phyloP scores from a whole-genome alignment of 2,329 filamentous ascomycete species.

The Sporothrix pseudoabietina region DNA sequence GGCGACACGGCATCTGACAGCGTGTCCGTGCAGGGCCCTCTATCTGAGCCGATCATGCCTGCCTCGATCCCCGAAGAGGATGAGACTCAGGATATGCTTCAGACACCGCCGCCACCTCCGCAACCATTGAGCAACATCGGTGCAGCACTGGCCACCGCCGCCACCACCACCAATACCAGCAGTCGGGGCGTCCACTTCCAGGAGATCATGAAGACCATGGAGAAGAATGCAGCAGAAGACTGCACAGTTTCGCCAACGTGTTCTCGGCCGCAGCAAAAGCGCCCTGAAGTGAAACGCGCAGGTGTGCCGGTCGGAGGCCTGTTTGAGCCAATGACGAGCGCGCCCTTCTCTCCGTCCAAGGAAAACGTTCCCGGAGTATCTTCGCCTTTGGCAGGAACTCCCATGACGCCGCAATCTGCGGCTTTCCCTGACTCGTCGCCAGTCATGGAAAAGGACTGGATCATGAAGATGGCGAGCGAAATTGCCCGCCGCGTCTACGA shows the following conservation, averaged over 20 bases:
- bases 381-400: slow-evolving; percentile 24
- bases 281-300: slow-evolving; percentile 27
- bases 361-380: slow-evolving; percentile 2
- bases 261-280: slow-evolving; percentile 25
- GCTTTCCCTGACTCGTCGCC: slow-evolving; percentile 53
- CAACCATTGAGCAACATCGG: slow-evolving; percentile 25
- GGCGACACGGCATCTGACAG: slow-evolving; percentile 51
- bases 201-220: neutral
- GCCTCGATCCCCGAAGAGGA: slow-evolving; percentile 62
- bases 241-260: slow-evolving; percentile 9
- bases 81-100: slow-evolving; percentile 39
- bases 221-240: neutral
- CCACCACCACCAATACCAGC: slow-evolving; percentile 19
- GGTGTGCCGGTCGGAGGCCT: slow-evolving; percentile 26
- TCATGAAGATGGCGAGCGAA: slow-evolving; percentile 91
- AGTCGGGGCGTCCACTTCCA: slow-evolving; percentile 22
- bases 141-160: slow-evolving; percentile 24
- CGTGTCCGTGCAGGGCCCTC: slow-evolving; percentile 59
- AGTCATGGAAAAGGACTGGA: slow-evolving; percentile 80
- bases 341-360: neutral
- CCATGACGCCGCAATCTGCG: slow-evolving; percentile 16
- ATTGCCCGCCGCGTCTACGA: slow-evolving; percentile 86
- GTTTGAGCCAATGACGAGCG: slow-evolving; percentile 27
- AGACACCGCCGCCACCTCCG: neutral
- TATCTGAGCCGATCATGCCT: slow-evolving; percentile 62